Conservation (phyloP, 352 stramenopile species). For the Phytophthora sansomeana region DNA sequence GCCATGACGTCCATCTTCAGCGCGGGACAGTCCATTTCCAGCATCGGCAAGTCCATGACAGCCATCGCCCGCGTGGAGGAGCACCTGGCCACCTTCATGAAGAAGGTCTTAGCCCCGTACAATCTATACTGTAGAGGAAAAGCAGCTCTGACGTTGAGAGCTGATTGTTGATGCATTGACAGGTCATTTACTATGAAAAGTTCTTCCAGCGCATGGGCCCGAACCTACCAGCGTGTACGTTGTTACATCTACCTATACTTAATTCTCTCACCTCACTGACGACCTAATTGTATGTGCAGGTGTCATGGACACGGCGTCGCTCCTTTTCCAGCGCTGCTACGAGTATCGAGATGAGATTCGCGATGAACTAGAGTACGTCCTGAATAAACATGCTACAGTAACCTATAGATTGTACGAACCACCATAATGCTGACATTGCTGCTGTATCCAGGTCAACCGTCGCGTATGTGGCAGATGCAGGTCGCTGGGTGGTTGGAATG, state of each 20-base stretch:
- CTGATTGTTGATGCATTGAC: slow-evolving; percentile 4
- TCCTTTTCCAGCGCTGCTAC: slow-evolving; percentile 80
- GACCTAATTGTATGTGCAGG: slow-evolving; percentile 29
- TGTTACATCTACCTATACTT: background rate
- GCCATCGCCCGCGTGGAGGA: slow-evolving; percentile 80
- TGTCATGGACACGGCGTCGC: slow-evolving; percentile 57
- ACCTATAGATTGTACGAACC: background rate
- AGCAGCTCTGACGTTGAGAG: background rate
- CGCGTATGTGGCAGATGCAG: slow-evolving; percentile 76
- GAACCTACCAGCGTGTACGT: slow-evolving; percentile 65
- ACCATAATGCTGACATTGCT: background rate
- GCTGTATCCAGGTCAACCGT: slow-evolving; percentile 58
- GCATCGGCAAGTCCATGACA: slow-evolving; percentile 88
- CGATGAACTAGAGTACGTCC: slow-evolving; percentile 79
- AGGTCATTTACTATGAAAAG: slow-evolving; percentile 88
- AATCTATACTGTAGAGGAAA: background rate
- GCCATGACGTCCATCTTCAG: slow-evolving; percentile 81
- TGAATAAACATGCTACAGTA: background rate
- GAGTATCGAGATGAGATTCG: slow-evolving; percentile 87
- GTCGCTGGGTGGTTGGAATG: slow-evolving; percentile 84
- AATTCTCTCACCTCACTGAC: background rate
- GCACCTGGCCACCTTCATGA: slow-evolving; percentile 88
- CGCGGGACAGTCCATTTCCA: slow-evolving; percentile 84
- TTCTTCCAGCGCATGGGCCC: slow-evolving; percentile 78
- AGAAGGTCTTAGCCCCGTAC: slow-evolving; percentile 55